A percentile compares a stretch with the other conserved stretches of the same genome.
These are phyloP conservation scores for Boletus eberwhitei DNA, from an alignment of 768 basidiomycete genomes.

Conservation along the genomic window DNA sequence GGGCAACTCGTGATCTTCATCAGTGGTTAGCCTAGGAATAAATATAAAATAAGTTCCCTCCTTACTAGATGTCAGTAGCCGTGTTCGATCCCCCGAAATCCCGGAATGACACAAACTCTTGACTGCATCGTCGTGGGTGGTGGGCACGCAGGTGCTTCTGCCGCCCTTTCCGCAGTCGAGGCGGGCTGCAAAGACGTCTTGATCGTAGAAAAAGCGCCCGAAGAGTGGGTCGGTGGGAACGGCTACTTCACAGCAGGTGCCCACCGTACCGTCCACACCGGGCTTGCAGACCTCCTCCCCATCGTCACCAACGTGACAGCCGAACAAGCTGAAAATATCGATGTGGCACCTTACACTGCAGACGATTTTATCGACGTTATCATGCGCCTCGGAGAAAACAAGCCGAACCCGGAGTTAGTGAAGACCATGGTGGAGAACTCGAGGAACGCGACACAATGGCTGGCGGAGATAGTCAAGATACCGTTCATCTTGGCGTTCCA, in stretches of 20 bases:
- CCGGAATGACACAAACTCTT: slow-evolving; percentile 23
- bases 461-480: slow-evolving; percentile 46
- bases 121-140: slow-evolving; percentile 66
- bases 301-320: slow-evolving; percentile 48
- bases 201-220: slow-evolving; percentile 62
- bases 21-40: background rate
- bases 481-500: slow-evolving; percentile 60
- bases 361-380: slow-evolving; percentile 57
- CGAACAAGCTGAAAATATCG: slow-evolving; percentile 44
- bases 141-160: slow-evolving; percentile 65
- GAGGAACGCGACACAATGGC: slow-evolving; percentile 55
- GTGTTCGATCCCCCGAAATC: background rate
- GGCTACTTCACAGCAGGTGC: slow-evolving; percentile 73
- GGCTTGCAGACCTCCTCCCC: slow-evolving; percentile 56
- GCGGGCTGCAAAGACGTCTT: slow-evolving; percentile 59
- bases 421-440: slow-evolving; percentile 52
- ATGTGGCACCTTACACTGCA: slow-evolving; percentile 55
- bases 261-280: slow-evolving; percentile 59
- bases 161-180: slow-evolving; percentile 58
- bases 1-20: background rate
- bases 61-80: background rate
- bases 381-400: slow-evolving; percentile 53
- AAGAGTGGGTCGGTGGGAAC: slow-evolving; percentile 66
- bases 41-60: background rate
- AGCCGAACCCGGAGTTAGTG: slow-evolving; percentile 49